Evolutionary conservation across 805 yeast genomes (phyloP).

Genomic region (Nakazawaea ishiwadae): DNA sequence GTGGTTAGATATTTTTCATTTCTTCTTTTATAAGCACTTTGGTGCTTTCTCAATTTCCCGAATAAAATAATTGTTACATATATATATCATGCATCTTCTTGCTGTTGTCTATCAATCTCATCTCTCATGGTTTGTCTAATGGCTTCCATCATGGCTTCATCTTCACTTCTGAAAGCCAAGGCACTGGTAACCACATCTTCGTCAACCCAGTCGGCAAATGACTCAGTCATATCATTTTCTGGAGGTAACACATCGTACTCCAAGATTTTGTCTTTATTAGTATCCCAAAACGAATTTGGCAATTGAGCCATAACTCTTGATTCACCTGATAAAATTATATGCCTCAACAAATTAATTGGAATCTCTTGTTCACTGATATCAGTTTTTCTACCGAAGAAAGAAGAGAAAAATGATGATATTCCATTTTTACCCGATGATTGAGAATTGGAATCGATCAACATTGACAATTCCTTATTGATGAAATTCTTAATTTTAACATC

Average conservation of each 20-base stretch:
- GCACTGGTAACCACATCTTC: conserved; percentile 40
- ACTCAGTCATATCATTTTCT: conserved; percentile 33
- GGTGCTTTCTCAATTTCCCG: no score
- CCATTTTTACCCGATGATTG: not conserved
- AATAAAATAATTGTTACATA: no score
- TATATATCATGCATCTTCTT: no score
- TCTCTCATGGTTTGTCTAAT: conserved; percentile 8
- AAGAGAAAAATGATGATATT: conserved; percentile 10
- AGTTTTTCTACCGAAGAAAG: conserved; percentile 10
- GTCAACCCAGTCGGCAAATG: conserved; percentile 40
- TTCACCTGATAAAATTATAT: conserved; percentile 68
- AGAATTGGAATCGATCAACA: conserved; percentile 12
- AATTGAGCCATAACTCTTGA: conserved; percentile 65
- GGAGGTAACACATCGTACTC: conserved; percentile 80
- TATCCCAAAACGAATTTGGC: conserved; percentile 57
- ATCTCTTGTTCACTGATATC: conserved; percentile 24
- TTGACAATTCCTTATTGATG: conserved; percentile 36
- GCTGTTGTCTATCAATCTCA: conserved; percentile 1
- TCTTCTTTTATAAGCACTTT: not conserved
- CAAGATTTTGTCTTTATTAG: conserved; percentile 55
- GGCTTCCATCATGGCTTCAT: conserved; percentile 22
- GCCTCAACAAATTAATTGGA: conserved; percentile 61
- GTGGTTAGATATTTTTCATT: not conserved
- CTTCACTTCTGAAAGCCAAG: conserved; percentile 30
- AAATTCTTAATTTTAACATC: conserved; percentile 42